These are phyloP conservation scores for Globisporangium polare DNA, from an alignment of 352 stramenopile species.

Conservation along the genomic window DNA sequence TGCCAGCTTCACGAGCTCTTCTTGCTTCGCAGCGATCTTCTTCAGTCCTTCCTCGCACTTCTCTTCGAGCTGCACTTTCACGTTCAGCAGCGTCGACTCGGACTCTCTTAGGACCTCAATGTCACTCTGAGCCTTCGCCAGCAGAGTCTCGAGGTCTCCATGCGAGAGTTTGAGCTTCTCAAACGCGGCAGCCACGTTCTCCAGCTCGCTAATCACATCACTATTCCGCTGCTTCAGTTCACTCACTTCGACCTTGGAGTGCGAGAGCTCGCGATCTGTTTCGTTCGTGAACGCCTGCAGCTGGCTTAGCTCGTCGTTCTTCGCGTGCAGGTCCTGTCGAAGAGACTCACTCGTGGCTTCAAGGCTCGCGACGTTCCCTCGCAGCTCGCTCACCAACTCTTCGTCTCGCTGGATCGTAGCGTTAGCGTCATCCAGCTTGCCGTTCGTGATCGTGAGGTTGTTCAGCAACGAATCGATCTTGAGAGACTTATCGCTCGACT, in stretches of 20 bases:
- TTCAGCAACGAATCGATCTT: conserved; percentile 8
- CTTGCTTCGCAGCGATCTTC: not conserved
- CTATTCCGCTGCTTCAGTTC: conserved; percentile 23
- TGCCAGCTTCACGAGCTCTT: not conserved
- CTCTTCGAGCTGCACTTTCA: conserved; percentile 4
- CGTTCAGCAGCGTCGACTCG: conserved; percentile 1
- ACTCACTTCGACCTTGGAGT: conserved; percentile 13
- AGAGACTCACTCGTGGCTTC: conserved; percentile 1
- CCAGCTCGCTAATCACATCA: conserved; percentile 18
- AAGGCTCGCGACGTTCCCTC: not conserved
- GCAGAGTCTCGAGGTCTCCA: not conserved
- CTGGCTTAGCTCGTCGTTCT: not conserved
- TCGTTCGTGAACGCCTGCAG: conserved; percentile 1
- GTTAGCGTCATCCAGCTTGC: conserved; percentile 16
- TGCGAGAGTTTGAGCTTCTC: conserved; percentile 5
- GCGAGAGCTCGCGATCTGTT: conserved; percentile 11
- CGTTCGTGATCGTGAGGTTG: not conserved
- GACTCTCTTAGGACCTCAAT: conserved; percentile 3
- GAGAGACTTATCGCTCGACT: not conserved
- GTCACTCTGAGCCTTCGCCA: not conserved
- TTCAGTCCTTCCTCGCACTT: not conserved
- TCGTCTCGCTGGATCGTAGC: not conserved
- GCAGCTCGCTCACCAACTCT: not conserved
- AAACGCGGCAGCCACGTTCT: not conserved
- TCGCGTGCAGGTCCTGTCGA: conserved; percentile 3